Conservation (phyloP, 129 eudicot species). For the Artemisia tridentata region DNA sequence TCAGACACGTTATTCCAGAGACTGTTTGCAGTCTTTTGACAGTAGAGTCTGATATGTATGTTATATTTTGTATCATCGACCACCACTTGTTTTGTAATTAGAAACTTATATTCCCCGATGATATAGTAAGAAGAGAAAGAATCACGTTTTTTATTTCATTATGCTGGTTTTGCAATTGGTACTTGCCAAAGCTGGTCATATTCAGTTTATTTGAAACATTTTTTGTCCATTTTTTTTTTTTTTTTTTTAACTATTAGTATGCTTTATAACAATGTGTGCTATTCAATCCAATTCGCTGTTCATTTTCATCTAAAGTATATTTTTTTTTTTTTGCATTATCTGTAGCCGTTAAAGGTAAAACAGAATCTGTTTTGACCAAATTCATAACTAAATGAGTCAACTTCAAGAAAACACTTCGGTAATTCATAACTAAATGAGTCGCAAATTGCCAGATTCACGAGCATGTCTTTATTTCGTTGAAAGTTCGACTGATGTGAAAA, state of each 20-base stretch:
- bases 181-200: too few relatives aligned
- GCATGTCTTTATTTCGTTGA: not conserved
- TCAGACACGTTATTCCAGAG: not conserved
- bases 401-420: too few relatives aligned
- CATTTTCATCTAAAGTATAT: too few relatives aligned
- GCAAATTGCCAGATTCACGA: not conserved
- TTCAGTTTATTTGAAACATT: too few relatives aligned
- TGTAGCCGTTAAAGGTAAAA: not conserved
- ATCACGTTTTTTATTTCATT: slow-evolving; percentile 13
- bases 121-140: slow-evolving; percentile 20
- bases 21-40: slow-evolving; percentile 4
- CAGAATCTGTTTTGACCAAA: not conserved
- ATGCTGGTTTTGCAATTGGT: not conserved
- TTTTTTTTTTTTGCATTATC: too few relatives aligned
- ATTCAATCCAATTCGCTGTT: too few relatives aligned
- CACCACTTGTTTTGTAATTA: slow-evolving; percentile 8
- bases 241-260: too few relatives aligned
- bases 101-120: not conserved
- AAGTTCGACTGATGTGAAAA: not conserved
- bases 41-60: slow-evolving; percentile 20
- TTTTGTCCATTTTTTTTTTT: too few relatives aligned
- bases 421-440: not conserved
- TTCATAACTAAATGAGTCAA: not conserved
- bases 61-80: slow-evolving; percentile 4
- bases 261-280: too few relatives aligned